phyloP scores from a whole-genome alignment of 2,329 filamentous ascomycete species.

The Graphiopsis chlorocephala region DNA sequence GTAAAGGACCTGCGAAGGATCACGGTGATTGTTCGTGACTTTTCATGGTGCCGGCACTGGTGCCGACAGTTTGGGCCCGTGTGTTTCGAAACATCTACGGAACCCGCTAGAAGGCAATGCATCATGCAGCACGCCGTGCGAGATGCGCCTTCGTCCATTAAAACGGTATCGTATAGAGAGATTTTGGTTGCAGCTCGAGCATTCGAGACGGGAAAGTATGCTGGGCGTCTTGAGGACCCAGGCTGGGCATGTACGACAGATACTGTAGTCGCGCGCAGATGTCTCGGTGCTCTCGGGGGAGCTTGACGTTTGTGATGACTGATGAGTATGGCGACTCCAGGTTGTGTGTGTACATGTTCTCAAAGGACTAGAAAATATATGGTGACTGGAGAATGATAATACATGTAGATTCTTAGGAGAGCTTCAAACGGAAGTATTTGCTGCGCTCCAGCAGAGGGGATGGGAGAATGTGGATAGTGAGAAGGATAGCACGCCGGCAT shows the following conservation, averaged over 20 bases:
- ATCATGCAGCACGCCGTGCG: neutral
- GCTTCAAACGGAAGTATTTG: neutral
- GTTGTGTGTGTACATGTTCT: too few species aligned
- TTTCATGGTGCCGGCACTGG: constrained; percentile 1
- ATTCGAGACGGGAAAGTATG: neutral
- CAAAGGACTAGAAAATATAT: too few species aligned
- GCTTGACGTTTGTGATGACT: neutral
- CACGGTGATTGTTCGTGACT: constrained; percentile 9
- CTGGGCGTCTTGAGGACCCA: neutral
- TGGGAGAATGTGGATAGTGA: neutral
- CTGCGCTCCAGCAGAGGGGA: neutral
- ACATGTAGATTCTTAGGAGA: too few species aligned
- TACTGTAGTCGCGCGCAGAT: neutral
- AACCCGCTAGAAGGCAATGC: neutral
- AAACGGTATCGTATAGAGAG: neutral
- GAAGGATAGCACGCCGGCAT: neutral
- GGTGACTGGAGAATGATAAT: too few species aligned
- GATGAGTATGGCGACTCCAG: too few species aligned
- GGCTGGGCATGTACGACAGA: neutral
- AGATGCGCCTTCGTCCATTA: neutral
- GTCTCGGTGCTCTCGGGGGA: neutral
- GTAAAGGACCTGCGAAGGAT: neutral
- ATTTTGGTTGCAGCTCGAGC: neutral
- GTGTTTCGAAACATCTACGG: neutral
- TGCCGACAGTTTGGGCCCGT: neutral